Evolutionary conservation across 179 eudicot genomes (phyloP).

Genomic region (Corrigiola litoralis): DNA sequence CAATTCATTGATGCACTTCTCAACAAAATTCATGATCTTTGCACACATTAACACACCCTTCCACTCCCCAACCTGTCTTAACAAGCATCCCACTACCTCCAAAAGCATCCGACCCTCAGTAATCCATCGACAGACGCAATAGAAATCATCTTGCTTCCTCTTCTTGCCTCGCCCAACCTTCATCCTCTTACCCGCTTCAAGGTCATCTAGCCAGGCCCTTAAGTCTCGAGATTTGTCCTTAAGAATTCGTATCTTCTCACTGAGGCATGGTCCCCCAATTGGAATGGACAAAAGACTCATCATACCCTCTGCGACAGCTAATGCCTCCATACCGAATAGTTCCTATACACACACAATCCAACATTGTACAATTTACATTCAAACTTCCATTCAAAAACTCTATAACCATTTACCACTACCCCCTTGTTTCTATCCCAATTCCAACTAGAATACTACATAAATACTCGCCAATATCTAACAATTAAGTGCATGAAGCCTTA

Average conservation of each 20-base stretch:
- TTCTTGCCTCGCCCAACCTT: neutral
- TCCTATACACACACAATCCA: no score
- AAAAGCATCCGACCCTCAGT: neutral
- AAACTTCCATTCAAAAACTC: no score
- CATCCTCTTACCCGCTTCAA: neutral
- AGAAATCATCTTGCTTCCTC: constrained; percentile 8
- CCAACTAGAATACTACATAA: no score
- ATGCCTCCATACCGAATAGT: no score
- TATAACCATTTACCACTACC: no score
- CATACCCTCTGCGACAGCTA: no score
- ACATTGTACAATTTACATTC: no score
- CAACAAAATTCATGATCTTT: no score
- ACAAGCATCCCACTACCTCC: neutral
- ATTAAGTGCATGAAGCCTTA: no score
- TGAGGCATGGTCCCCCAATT: neutral
- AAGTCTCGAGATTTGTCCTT: neutral
- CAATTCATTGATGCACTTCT: neutral
- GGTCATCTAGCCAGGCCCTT: neutral
- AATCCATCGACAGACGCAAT: neutral
- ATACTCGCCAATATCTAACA: no score
- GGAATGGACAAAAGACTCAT: neutral
- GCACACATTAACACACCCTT: no score
- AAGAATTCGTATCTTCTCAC: neutral
- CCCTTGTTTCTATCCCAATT: no score
- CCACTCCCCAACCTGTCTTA: neutral